Percentiles rank a stretch among this genome's conserved stretches.
Evolutionary conservation across 805 yeast species (phyloP).

Genomic region (Ogataea chonburiensis): DNA sequence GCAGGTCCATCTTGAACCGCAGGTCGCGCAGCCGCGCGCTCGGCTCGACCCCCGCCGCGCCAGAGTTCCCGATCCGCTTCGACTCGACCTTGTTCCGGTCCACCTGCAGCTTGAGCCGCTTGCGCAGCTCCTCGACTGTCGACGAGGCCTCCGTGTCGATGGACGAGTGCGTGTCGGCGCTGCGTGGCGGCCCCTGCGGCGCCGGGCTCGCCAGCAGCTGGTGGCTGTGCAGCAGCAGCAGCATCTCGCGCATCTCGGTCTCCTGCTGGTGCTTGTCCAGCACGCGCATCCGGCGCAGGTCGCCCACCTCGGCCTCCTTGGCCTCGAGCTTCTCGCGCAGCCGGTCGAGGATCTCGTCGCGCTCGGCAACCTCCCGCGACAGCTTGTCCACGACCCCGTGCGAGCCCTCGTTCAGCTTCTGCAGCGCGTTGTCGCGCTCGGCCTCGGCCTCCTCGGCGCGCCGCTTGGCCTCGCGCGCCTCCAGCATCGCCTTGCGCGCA

Average conservation of each 20-base stretch:
- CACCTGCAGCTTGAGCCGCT: constrained; percentile 44
- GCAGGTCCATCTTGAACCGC: constrained; percentile 79
- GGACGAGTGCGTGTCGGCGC: constrained; percentile 13
- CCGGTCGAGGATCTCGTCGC: constrained; percentile 53
- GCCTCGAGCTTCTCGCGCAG: constrained; percentile 63
- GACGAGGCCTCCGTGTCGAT: constrained; percentile 16
- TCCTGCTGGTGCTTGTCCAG: constrained; percentile 74
- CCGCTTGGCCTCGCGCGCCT: constrained; percentile 40
- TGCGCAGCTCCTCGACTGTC: constrained; percentile 34
- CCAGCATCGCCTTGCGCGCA: constrained; percentile 65
- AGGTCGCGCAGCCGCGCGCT: constrained; percentile 70
- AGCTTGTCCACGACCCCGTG: constrained; percentile 66
- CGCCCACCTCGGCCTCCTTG: constrained; percentile 60
- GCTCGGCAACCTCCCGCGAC: constrained; percentile 60
- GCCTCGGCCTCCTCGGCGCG: constrained; percentile 44
- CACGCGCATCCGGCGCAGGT: constrained; percentile 54
- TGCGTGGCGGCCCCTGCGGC: constrained; percentile 27
- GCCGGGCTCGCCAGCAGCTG: constrained; percentile 16
- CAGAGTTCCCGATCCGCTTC: constrained; percentile 39
- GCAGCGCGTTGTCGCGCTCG: constrained; percentile 35
- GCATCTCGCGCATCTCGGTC: constrained; percentile 70
- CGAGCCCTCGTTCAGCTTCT: constrained; percentile 55
- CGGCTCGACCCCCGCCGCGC: constrained; percentile 58
- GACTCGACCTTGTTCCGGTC: constrained; percentile 46
- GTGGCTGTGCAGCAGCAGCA: constrained; percentile 58